phyloP scores from a whole-genome alignment of 106 monocot genomes.

The Posidonia australis region DNA sequence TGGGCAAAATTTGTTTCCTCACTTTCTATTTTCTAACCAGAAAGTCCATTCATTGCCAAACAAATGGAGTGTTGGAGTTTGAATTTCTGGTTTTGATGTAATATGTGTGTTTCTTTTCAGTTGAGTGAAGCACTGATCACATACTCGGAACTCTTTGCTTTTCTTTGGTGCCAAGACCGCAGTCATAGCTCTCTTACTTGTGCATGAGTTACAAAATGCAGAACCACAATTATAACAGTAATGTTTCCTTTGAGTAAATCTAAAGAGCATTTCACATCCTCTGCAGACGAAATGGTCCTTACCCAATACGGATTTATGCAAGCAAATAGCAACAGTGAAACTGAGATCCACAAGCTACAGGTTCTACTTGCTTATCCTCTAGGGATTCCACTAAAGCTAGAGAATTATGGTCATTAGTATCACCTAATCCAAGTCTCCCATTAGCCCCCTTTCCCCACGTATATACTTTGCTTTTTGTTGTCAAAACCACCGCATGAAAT shows the following conservation, averaged over 20 bases:
- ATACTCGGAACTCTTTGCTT: constrained; percentile 49
- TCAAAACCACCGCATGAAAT: constrained; percentile 11
- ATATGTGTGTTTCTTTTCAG: constrained; percentile 12
- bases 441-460: constrained; percentile 24
- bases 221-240: constrained; percentile 72
- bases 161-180: constrained; percentile 50
- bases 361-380: constrained; percentile 12
- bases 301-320: constrained; percentile 19
- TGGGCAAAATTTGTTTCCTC: constrained; percentile 16
- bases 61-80: constrained; percentile 20
- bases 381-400: constrained; percentile 14
- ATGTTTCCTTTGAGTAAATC: constrained; percentile 72
- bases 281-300: constrained; percentile 50
- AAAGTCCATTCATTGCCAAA: constrained; percentile 12
- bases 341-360: constrained; percentile 37
- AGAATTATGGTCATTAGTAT: constrained; percentile 13
- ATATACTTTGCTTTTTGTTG: constrained; percentile 13
- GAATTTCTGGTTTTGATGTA: constrained; percentile 6
- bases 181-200: constrained; percentile 39
- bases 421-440: constrained; percentile 18
- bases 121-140: constrained; percentile 52
- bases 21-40: constrained; percentile 19
- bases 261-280: constrained; percentile 48
- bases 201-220: constrained; percentile 68
- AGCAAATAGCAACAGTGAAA: constrained; percentile 48